A percentile compares a stretch with the other conserved stretches of the same genome.
Evolutionary conservation across 2,329 filamentous ascomycete genomes (phyloP).

Genomic region (Chrysosporium queenslandicum): DNA sequence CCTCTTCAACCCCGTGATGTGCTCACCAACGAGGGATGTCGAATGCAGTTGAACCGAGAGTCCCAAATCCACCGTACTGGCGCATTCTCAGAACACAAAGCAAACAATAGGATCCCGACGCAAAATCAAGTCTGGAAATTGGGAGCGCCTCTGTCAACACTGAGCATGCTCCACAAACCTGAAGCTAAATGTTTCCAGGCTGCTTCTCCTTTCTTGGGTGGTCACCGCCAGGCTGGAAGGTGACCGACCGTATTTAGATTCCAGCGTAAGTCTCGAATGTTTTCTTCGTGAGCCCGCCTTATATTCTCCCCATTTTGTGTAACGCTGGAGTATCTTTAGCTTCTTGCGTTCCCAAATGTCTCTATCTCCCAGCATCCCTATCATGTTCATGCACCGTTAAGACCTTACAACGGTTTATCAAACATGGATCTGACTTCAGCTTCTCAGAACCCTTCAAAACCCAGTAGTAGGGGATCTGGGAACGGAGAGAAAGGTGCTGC

Average conservation of each 20-base stretch:
- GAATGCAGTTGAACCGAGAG: background rate
- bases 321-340: no score
- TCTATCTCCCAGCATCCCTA: background rate
- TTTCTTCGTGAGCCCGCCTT: background rate
- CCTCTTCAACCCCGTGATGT: background rate
- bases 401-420: background rate
- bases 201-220: background rate
- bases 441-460: constrained; percentile 9
- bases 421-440: constrained; percentile 15
- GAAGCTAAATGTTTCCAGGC: constrained; percentile 7
- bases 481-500: background rate
- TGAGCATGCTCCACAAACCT: constrained; percentile 5
- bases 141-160: background rate
- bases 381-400: background rate
- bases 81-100: constrained; percentile 10
- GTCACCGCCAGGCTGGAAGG: constrained; percentile 9
- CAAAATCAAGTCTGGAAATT: background rate
- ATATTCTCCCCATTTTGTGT: background rate
- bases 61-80: background rate
- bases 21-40: background rate
- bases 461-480: background rate
- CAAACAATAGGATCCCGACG: background rate
- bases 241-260: background rate
- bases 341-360: background rate
- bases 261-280: background rate